phyloP scores from a whole-genome alignment of 805 yeast genomes.

The Candida loeiensis region DNA sequence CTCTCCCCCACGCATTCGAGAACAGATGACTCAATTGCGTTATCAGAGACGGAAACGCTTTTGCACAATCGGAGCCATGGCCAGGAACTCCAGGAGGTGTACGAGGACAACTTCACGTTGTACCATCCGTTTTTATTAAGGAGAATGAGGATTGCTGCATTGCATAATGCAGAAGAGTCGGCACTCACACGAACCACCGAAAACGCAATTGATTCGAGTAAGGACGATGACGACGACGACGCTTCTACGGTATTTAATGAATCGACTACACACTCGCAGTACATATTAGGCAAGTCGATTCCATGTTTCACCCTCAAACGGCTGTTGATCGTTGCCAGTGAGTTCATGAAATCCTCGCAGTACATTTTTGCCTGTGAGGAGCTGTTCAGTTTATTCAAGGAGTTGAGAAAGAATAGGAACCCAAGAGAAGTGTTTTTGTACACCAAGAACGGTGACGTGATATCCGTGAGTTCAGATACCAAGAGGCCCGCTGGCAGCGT shows the following conservation, averaged over 20 bases:
- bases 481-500: neutral
- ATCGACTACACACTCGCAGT: neutral
- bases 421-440: conserved; percentile 20
- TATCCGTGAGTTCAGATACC: conserved; percentile 9
- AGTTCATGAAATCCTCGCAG: conserved; percentile 26
- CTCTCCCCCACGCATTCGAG: conserved; percentile 2
- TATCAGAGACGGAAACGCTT: conserved; percentile 38
- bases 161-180: neutral
- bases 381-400: conserved; percentile 27
- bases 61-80: conserved; percentile 18
- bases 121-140: conserved; percentile 39
- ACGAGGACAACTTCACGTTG: conserved; percentile 33
- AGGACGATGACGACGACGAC: conserved; percentile 12
- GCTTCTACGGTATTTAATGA: conserved; percentile 21
- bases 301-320: conserved; percentile 27
- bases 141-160: conserved; percentile 19
- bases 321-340: conserved; percentile 28
- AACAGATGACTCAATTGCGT: conserved; percentile 18
- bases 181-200: neutral
- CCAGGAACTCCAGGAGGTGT: conserved; percentile 34
- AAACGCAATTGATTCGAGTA: too few species aligned
- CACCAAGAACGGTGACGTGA: conserved; percentile 19
- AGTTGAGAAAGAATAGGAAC: conserved; percentile 22
- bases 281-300: conserved; percentile 21
- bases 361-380: conserved; percentile 31